Evolutionary conservation across 768 basidiomycete species (phyloP), one percentile per base, ranked within the genome.

Genomic region (Russula griseocarnosa): DNA sequence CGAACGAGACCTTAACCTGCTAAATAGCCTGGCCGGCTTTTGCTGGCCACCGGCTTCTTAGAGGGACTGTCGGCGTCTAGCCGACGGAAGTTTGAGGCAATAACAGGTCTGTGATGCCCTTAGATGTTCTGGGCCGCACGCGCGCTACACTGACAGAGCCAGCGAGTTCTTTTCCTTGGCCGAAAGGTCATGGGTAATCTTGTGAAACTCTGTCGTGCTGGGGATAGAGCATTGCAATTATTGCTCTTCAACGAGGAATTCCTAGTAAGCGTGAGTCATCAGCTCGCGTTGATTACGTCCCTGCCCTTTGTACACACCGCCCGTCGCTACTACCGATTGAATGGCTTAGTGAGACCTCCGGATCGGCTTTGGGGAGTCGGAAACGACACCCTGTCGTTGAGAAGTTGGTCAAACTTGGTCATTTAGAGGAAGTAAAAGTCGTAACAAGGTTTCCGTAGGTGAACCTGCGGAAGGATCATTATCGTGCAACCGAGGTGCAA

Each of bases 1-100:
- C 84, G 85, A 90, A 88, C 83, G 87, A 90, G 87, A 90, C 88
- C 86, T 88, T 87, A 85, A 86, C 86, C 86, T 88, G 87, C 88
- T 89, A 87, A 90, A 88, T 90, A 90, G 87, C 81, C 86, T 79
- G 84, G 82, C 81, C 75, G 79, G 76, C 80, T 78, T 83, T 80
- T 69, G 86, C 82, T 85, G 84, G 84, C 82, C 81, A 80, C 77
- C 71, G 83, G 81, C 86, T 88, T 90, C 86, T 88, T 88, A 88
- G 53, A 61, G 53, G 60, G 60, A 61, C 60, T 55, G 42, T 55
- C 32, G 8, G 53, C 53, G 44, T 87, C 87, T 87, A 88, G 87
- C 87, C 87, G 86, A 88, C 85, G 87, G 86, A 87, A 86, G 86
- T 85, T 86, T 87, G 86, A 88, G 87, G 87, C 86, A 80, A 83